A percentile compares a stretch with the other conserved stretches of the same genome.
Evolutionary conservation across 768 basidiomycete species (phyloP).

Genomic region (Agaricus bisporus): DNA sequence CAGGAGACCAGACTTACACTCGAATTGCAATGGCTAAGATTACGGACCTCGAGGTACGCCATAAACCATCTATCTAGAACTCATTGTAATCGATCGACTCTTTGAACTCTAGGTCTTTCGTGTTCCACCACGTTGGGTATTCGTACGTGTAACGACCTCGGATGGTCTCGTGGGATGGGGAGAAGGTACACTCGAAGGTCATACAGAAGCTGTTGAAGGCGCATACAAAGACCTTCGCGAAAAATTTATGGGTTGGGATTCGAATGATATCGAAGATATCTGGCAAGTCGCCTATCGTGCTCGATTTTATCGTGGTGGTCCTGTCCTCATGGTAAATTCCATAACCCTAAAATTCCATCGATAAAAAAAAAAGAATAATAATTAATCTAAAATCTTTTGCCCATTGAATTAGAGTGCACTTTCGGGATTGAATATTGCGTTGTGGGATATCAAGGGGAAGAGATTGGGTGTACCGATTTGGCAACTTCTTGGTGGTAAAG

Average conservation of each 20-base stretch:
- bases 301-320: slow-evolving; percentile 70
- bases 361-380: too few species aligned
- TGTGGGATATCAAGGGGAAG: slow-evolving; percentile 81
- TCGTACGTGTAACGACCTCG: slow-evolving; percentile 62
- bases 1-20: too few species aligned
- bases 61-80: neutral
- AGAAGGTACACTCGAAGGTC: slow-evolving; percentile 67
- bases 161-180: slow-evolving; percentile 69
- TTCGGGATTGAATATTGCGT: slow-evolving; percentile 61
- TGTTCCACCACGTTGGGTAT: slow-evolving; percentile 68
- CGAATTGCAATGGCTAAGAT: neutral
- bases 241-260: slow-evolving; percentile 55
- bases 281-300: slow-evolving; percentile 62
- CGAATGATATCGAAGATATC: slow-evolving; percentile 65
- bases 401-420: slow-evolving; percentile 38
- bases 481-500: slow-evolving; percentile 65
- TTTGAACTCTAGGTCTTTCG: slow-evolving; percentile 46
- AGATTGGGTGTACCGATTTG: slow-evolving; percentile 59
- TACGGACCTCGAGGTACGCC: neutral
- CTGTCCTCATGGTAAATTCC: slow-evolving; percentile 53
- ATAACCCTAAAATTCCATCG: too few species aligned
- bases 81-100: too few species aligned
- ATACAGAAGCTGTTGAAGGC: slow-evolving; percentile 71
- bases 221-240: slow-evolving; percentile 53
- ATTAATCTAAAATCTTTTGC: too few species aligned